Base-by-base conservation (phyloP, 371 early-diverging fungal species). In the Actinomucor elegans region DNA sequence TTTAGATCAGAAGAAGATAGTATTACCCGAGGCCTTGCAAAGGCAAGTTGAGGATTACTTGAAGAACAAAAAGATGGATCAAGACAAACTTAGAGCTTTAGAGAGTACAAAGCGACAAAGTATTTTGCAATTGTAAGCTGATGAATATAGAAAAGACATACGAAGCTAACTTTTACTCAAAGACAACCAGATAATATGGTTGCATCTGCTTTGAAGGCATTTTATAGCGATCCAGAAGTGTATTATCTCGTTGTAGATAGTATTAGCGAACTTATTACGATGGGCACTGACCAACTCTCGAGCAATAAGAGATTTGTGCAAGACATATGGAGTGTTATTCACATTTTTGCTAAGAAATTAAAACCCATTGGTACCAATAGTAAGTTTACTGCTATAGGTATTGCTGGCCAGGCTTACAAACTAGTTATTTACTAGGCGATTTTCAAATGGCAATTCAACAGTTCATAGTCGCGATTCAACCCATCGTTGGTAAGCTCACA, bases 401-500 rank as follows among this genome's bases (percentile, higher is more conserved):
- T 5, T 18, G 9, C 18, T 10, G n/a, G n/a, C n/a, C 6, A 41
- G 15, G 26, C 29, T 46, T 10, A 31, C 15, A 15, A 9, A 36
- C 21, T 29, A 2, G 15, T 21, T 20, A 7, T 14, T 18, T 32
- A 44, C 27, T 40, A 72, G 80, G 67, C 57, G 48, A 77, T 61
- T 54, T 73, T 55, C 40, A 69, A 50, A 38, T 64, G 47, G 63
- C 62, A 9, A 24, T 75, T 12, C 61, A 66, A 23, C 59, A 59
- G 29, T 75, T 71, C 42, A 45, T 75, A n/a, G 43, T 43, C 6
- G 71, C 75, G 23, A 73, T 75, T 4, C 80, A 81, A 28, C 79
- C 83, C 15, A 82, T 85, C 58, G 74, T 80, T 11, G 84, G 86
- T 7, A 84, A 84, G 45, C 5, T 66, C 48, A 31, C 14, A 21